Evolutionary conservation across 2,329 filamentous ascomycete genomes (phyloP), one percentile per base, ranked within the genome.

Genomic region (Aureobasidium mangrovei): DNA sequence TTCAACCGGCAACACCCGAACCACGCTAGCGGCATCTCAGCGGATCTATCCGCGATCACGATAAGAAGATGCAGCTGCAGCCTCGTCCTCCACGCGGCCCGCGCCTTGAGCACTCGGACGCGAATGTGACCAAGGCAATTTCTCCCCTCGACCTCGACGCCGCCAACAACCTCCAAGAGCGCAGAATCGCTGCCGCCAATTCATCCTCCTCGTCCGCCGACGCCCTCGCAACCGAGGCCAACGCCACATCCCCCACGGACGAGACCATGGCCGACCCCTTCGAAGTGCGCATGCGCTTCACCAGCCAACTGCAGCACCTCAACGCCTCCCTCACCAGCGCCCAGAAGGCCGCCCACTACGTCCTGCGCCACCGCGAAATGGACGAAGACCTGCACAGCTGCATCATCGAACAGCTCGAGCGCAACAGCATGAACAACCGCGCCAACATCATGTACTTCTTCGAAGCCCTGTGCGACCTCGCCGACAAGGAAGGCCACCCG

Each of bases 401-500:
- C 71, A 97, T 98, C 64, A 73, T 98, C 41, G 93, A 98, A 72
- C 91, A 97, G 70, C 78, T 98, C 31, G 91, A 97, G 70, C 62
- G 91, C 81, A 95, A 88, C 61, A 91, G 88, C 61, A 95, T 98
- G 86, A 98, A 98, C 71, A 95, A 85, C 49, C 81, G 91, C 57
- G 94, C 93, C 56, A 98, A 98, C 68, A 97, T 98, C 69, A 95
- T 98, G 86, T 98, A 95, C 72, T 98, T 98, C 71, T 86, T 98
- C 65, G 91, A 97, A 66, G 86, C 91, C 62, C 88, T 98, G 61
- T 87, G 94, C 67, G 91, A 97, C 67, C 78, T 89, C 72, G 87
- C 89, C 26, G 79, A 82, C 59, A 86, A 83, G 60, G 87, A 89
- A 60, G 81, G 83, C 59, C 84, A 93, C 62, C 73, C 80, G 52